Percentiles rank a stretch among this genome's conserved stretches.
Evolutionary conservation across 169 alveolate species (phyloP).

Genomic region (Plasmodium reichenowi): DNA sequence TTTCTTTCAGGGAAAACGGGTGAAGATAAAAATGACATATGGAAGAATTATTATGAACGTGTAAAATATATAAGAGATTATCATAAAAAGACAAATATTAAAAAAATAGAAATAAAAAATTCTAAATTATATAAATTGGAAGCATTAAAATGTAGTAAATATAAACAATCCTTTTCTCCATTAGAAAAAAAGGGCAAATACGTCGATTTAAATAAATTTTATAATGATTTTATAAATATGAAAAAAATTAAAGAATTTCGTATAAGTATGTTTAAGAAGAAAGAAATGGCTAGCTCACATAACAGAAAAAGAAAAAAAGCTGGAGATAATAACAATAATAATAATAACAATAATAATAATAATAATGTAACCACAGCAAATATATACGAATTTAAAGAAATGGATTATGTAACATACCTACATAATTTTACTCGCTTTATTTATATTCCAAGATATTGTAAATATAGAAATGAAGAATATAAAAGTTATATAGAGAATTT

Average conservation of each 20-base stretch:
- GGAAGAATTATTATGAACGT: conserved; percentile 86
- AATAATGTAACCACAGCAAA: conserved; percentile 29
- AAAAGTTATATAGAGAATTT: conserved; percentile 79
- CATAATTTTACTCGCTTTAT: conserved; percentile 82
- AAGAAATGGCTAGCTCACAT: conserved; percentile 29
- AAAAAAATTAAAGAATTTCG: conserved; percentile 81
- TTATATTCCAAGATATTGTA: conserved; percentile 88
- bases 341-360: conserved; percentile 5
- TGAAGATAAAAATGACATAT: conserved; percentile 75
- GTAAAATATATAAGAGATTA: conserved; percentile 82
- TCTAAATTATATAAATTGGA: conserved; percentile 79
- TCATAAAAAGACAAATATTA: conserved; percentile 78
- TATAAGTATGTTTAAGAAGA: conserved; percentile 57
- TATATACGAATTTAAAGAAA: conserved; percentile 80
- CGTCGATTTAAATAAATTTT: conserved; percentile 82
- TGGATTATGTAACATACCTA: conserved; percentile 85
- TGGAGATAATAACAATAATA: conserved; percentile 6
- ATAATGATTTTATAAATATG: conserved; percentile 83
- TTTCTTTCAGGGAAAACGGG: conserved; percentile 75
- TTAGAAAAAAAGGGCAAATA: conserved; percentile 88
- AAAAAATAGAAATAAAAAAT: conserved; percentile 72
- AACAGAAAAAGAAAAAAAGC: conserved; percentile 32
- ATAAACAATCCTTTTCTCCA: conserved; percentile 83
- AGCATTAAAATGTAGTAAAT: conserved; percentile 75
- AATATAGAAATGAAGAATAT: conserved; percentile 84